Evolutionary conservation across 129 eudicot species (phyloP).

Genomic region (Helianthus annuus): DNA sequence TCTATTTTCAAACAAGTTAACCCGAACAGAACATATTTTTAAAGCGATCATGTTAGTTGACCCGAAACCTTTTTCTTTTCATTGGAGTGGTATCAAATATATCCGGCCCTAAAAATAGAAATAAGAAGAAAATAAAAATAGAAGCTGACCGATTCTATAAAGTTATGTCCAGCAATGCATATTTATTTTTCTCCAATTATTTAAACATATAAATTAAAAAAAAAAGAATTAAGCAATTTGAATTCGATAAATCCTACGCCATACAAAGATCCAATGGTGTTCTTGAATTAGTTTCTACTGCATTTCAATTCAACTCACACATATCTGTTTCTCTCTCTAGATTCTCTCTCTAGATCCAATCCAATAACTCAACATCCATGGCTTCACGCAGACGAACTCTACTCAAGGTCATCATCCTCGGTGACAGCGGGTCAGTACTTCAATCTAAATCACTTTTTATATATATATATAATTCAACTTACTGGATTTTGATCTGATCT

Average conservation of each 20-base stretch:
- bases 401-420: conserved; percentile 92
- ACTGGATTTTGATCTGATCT: conserved; percentile 21
- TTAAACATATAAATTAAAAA: neutral
- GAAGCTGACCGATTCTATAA: too few relatives aligned
- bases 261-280: conserved; percentile 6
- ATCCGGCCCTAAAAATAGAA: too few relatives aligned
- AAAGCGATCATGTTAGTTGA: too few relatives aligned
- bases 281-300: neutral
- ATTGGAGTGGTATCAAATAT: too few relatives aligned
- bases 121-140: too few relatives aligned
- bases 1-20: too few relatives aligned
- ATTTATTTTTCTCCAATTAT: neutral
- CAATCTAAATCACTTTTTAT: neutral
- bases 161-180: too few relatives aligned
- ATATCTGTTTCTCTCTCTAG: neutral
- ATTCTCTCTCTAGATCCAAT: conserved; percentile 11
- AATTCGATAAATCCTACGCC: conserved; percentile 16
- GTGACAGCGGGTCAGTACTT: conserved; percentile 84
- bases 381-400: conserved; percentile 84
- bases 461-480: neutral
- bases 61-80: too few relatives aligned
- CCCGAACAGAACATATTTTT: too few relatives aligned
- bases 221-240: neutral
- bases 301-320: neutral
- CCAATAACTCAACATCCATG: conserved; percentile 37